Base-by-base conservation (phyloP, 73 alveolate species). In the Durusdinium trenchii region DNA sequence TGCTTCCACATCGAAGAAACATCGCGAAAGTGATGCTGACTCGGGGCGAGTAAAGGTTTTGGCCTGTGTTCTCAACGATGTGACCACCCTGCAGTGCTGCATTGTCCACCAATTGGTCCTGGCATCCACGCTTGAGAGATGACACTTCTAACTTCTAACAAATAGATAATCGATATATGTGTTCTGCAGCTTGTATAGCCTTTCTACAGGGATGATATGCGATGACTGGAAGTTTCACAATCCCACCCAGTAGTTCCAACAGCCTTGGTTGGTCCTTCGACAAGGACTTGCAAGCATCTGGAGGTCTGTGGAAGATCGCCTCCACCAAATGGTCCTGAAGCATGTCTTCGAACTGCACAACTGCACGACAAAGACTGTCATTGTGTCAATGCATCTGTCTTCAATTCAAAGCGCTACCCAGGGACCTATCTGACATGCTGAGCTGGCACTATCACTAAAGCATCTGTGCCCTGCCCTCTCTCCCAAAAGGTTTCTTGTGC, bases 31-130 rank as follows among this genome's bases (percentile, higher is more conserved):
- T 23, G 69, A 23, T 42, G 94, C 78, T 18, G 75, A 61, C 95
- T 23, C 14, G 89, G 4, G 42, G 40, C 98, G 57, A 76, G 98
- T 81, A 91, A 36, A 91, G 98, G 60, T 91, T 91, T 46, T 54
- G 84, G 46, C 98, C 98, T 1, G 98, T 69, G 48, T 91, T 91
- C 67, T 91, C 98, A 48, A 91, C 90, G 38, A 91, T 67, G 90
- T 67, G 98, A 32, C 98, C 98, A 5, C 98, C 98, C 43, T 71
- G 76, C 30, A 91, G 76, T 32, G 71, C 98, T 5, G 98, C 89
- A 45, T 67, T 38, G 57, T 91, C 98, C 78, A 91, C 98, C 89
- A 91, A 42, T 48, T 78, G 46, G 89, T 91, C 98, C 98, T 91
- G 40, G 47, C 78, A 26, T 7, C 28, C 3, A 64, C 38, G 76